Evolutionary conservation across 2,329 filamentous ascomycete genomes (phyloP).

Genomic region (Pezicula radicicola): DNA sequence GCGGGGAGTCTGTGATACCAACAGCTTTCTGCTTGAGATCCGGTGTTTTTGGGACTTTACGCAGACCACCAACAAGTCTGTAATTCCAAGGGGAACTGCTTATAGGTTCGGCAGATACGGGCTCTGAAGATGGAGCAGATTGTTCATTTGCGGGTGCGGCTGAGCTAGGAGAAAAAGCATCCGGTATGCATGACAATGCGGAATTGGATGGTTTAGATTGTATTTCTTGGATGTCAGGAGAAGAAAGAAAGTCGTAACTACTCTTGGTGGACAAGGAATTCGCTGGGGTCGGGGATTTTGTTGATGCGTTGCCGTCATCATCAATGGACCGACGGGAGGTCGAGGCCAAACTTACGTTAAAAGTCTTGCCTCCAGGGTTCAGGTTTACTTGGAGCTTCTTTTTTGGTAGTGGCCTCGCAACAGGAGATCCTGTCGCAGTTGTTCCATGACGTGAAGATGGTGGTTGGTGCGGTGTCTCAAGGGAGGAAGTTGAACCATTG

Average conservation of each 20-base stretch:
- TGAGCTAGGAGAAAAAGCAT: conserved; percentile 10
- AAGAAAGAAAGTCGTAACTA: background rate
- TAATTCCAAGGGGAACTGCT: conserved; percentile 28
- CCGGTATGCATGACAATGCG: conserved; percentile 21
- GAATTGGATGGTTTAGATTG: background rate
- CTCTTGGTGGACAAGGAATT: conserved; percentile 1
- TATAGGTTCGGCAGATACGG: conserved; percentile 27
- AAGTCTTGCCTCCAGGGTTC: conserved; percentile 7
- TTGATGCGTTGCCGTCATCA: conserved; percentile 9
- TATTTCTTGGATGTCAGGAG: background rate
- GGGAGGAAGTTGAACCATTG: conserved; percentile 17
- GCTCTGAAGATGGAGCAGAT: conserved; percentile 19
- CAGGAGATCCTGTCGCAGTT: conserved; percentile 24
- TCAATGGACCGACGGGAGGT: conserved; percentile 17
- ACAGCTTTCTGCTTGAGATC: conserved; percentile 25
- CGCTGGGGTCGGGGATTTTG: background rate
- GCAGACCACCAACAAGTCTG: conserved; percentile 29
- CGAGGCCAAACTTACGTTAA: conserved; percentile 18
- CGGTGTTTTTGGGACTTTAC: conserved; percentile 31
- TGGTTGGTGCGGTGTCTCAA: conserved; percentile 19
- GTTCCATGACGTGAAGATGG: conserved; percentile 16
- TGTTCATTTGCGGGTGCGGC: conserved; percentile 8
- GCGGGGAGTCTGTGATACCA: conserved; percentile 12
- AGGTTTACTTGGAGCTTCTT: conserved; percentile 26
- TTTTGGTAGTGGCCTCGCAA: conserved; percentile 19